Percentiles rank a stretch among this genome's conserved stretches.
Evolutionary conservation across 371 early-diverging fungal genomes (phyloP).

Genomic region (Rhizopus sp.): DNA sequence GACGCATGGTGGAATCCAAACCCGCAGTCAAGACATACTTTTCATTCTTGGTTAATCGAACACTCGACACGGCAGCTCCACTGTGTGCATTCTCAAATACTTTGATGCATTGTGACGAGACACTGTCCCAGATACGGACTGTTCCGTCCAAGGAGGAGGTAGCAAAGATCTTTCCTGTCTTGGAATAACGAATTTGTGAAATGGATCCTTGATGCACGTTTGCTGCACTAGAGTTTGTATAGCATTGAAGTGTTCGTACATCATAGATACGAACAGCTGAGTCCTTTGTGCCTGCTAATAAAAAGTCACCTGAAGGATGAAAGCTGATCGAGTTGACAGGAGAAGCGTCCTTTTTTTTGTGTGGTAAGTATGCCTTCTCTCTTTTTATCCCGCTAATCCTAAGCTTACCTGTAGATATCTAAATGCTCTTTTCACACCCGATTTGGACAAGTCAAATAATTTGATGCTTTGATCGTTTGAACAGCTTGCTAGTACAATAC

Average conservation of each 20-base stretch:
- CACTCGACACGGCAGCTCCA: slow-evolving; percentile 74
- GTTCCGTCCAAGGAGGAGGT: slow-evolving; percentile 82
- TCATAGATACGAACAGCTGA: slow-evolving; percentile 83
- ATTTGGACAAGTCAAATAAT: slow-evolving; percentile 84
- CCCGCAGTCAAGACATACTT: slow-evolving; percentile 81
- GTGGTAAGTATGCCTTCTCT: neutral
- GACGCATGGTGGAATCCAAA: slow-evolving; percentile 68
- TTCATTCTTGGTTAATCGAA: slow-evolving; percentile 73
- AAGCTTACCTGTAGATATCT: slow-evolving; percentile 74
- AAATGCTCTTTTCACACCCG: slow-evolving; percentile 81
- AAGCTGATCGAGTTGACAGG: slow-evolving; percentile 77
- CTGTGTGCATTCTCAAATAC: slow-evolving; percentile 76
- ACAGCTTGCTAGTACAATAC: slow-evolving; percentile 84
- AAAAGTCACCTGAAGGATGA: slow-evolving; percentile 86
- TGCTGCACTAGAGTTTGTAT: slow-evolving; percentile 50
- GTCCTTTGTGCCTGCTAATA: slow-evolving; percentile 74
- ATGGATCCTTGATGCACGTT: slow-evolving; percentile 71
- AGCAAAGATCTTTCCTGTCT: slow-evolving; percentile 73
- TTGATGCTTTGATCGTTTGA: slow-evolving; percentile 86
- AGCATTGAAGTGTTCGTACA: slow-evolving; percentile 81
- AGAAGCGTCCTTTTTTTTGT: slow-evolving; percentile 55
- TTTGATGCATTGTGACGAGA: slow-evolving; percentile 69
- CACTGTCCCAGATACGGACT: slow-evolving; percentile 88
- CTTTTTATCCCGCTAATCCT: neutral
- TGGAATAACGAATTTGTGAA: slow-evolving; percentile 74